Evolutionary conservation across 148 eudicot genomes (phyloP).

Genomic region (Rhododendron ovatum): DNA sequence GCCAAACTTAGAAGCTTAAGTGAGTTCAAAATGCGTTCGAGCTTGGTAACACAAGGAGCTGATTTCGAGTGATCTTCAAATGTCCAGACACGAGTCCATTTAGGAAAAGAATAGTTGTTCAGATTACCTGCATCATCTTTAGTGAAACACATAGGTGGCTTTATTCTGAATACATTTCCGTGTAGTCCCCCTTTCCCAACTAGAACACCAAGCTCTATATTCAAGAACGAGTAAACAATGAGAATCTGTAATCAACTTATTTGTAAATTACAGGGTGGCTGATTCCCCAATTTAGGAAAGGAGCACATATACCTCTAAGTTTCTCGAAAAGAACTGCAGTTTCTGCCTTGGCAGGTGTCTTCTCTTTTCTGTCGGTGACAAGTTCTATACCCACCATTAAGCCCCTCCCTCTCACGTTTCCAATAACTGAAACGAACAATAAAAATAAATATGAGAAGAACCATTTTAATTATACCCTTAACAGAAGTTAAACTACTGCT

Average conservation of each 20-base stretch:
- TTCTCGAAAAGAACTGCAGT: conserved; percentile 78
- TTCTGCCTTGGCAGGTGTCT: conserved; percentile 94
- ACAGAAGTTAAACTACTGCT: background rate
- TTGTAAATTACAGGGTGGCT: background rate
- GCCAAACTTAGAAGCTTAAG: background rate
- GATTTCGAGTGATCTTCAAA: background rate
- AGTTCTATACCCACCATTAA: conserved; percentile 93
- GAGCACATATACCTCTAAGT: conserved; percentile 60
- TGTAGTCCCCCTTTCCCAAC: conserved; percentile 97
- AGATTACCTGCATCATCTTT: conserved; percentile 84
- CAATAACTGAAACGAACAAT: conserved; percentile 51
- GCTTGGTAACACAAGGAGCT: background rate
- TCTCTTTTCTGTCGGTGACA: conserved; percentile 78
- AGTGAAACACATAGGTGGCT: conserved; percentile 96
- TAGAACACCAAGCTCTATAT: conserved; percentile 78
- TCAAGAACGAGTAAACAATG: background rate
- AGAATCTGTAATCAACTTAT: background rate
- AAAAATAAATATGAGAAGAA: background rate
- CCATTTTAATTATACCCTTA: background rate
- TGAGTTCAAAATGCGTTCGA: background rate
- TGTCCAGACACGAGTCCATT: background rate
- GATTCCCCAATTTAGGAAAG: background rate
- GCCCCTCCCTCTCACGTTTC: conserved; percentile 96
- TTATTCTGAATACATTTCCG: conserved; percentile 91
- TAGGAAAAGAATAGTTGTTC: background rate